Evolutionary conservation across 1,284 basidiomycete species (phyloP).

Genomic region (Ceratobasidium sp.): DNA sequence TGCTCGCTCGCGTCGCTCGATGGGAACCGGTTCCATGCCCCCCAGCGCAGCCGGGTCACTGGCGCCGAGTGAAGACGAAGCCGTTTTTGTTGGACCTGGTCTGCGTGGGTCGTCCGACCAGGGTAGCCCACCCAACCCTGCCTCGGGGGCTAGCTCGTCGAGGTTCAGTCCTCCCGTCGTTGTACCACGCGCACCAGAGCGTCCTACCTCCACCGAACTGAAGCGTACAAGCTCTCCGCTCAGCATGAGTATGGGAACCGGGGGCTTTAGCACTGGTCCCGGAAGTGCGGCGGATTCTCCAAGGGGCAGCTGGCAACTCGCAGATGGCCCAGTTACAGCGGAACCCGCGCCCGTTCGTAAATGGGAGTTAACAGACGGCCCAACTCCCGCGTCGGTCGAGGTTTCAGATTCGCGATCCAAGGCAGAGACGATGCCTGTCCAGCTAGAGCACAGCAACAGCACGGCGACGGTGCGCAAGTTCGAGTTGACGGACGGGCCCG

Average conservation of each 20-base stretch:
- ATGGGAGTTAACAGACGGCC: slow-evolving; percentile 29
- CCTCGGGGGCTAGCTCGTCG: neutral
- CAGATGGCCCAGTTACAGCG: slow-evolving; percentile 23
- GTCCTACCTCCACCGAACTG: slow-evolving; percentile 1
- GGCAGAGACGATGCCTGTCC: neutral
- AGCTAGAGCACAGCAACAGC: slow-evolving; percentile 1
- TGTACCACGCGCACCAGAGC: neutral
- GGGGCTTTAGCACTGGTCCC: slow-evolving; percentile 19
- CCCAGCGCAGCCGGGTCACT: slow-evolving; percentile 19
- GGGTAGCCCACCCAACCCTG: slow-evolving; percentile 13
- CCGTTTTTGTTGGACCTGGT: slow-evolving; percentile 19
- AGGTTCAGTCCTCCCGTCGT: neutral
- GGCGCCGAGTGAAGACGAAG: slow-evolving; percentile 30
- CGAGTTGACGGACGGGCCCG: slow-evolving; percentile 21
- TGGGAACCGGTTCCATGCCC: slow-evolving; percentile 18
- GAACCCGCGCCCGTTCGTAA: slow-evolving; percentile 30
- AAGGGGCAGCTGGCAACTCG: slow-evolving; percentile 27
- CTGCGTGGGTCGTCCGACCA: slow-evolving; percentile 17
- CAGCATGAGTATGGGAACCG: slow-evolving; percentile 8
- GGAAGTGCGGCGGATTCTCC: slow-evolving; percentile 18
- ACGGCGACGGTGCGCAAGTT: slow-evolving; percentile 20
- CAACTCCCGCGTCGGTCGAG: slow-evolving; percentile 8
- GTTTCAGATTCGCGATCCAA: neutral
- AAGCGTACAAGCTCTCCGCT: slow-evolving; percentile 27
- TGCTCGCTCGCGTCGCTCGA: slow-evolving; percentile 12